Percentiles rank a stretch among this genome's conserved stretches.
These are phyloP conservation scores for Yueomyces sp. DNA, from an alignment of 805 yeast genomes.

Conservation along the genomic window DNA sequence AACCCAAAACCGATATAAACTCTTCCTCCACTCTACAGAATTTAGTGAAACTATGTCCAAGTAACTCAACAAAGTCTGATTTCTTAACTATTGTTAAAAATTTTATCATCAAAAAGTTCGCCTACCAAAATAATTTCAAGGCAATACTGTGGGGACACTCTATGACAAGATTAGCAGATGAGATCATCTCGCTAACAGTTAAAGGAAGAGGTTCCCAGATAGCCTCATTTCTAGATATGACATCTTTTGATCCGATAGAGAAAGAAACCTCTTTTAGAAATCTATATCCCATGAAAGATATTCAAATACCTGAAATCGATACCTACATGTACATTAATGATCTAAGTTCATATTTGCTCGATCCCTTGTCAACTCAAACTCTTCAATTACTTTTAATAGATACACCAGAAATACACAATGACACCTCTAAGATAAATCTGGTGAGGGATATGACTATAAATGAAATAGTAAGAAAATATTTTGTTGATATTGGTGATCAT, in stretches of 20 bases:
- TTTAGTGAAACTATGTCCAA: slow-evolving; percentile 21
- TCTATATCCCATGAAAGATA: slow-evolving; percentile 64
- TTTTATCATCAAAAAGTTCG: slow-evolving; percentile 34
- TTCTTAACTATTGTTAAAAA: slow-evolving; percentile 34
- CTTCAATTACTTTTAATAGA: slow-evolving; percentile 11
- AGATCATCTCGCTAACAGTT: slow-evolving; percentile 64
- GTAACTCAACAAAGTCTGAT: slow-evolving; percentile 57
- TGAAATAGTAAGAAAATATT: slow-evolving; percentile 64
- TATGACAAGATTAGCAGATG: slow-evolving; percentile 74
- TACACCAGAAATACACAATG: slow-evolving; percentile 20
- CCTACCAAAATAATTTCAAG: slow-evolving; percentile 32
- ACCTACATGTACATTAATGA: slow-evolving; percentile 31
- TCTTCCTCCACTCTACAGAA: slow-evolving; percentile 1
- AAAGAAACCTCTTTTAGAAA: slow-evolving; percentile 28
- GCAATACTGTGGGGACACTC: slow-evolving; percentile 60
- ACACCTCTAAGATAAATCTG: slow-evolving; percentile 3
- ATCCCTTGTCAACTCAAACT: slow-evolving; percentile 8
- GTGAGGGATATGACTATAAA: slow-evolving; percentile 67
- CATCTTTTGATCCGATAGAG: slow-evolving; percentile 15
- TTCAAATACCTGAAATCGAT: slow-evolving; percentile 52
- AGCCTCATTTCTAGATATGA: slow-evolving; percentile 36
- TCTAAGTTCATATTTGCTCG: slow-evolving; percentile 24
- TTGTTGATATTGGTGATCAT: slow-evolving; percentile 54
- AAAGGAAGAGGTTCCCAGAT: slow-evolving; percentile 75
- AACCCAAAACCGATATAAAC: background rate